Base-by-base conservation (phyloP, 805 yeast species). In the Starmerella scarabaei region DNA sequence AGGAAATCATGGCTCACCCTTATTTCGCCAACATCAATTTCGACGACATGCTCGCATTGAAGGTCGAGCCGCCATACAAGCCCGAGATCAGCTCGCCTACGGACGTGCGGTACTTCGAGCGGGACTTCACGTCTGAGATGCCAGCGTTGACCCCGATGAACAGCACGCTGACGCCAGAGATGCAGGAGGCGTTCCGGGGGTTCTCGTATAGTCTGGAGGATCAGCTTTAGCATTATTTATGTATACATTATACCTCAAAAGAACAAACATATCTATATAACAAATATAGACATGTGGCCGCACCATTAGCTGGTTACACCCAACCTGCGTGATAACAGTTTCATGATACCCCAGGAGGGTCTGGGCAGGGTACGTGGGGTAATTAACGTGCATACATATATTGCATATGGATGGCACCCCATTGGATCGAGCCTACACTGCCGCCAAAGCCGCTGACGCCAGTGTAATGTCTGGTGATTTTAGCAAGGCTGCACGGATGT, bases 161-260 rank as follows among this genome's bases (percentile, higher is more conserved):
- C 45, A 79, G 94, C 23, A 77, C 81, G 5, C 67, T 91, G 54
- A 79, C 91, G 12, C 74, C 91, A 2, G 73, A 77, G 21, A 79
- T 80, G 75, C 98, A 91, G 67, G 96, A 91, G 54, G 93, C 84
- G 64, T 91, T 91, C 72, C 75, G 97, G 53, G 98, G 98, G 3
- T 91, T 91, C 64, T 84, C 96, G 2, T 88, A 85, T 60, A 47
- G 57, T 37, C 43, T 48, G 26, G 60, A 57, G 8, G 63, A 58
- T 12, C 42, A 50, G 2, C 42, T 52, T 5, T 53, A 42, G 21
- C 11, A 33, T 20, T 21, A 20, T 18, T 28, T 8, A 15, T 5
- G 15, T 5, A 12, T 35, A 21, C 30, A 27, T 21, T 35, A n/a
- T 26, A n/a, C 17, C n/a, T n/a, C n/a, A n/a, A n/a, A n/a, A n/a